Evolutionary conservation across 2,329 filamentous ascomycete genomes (phyloP).

Genomic region (Pseudocercospora eumusae): DNA sequence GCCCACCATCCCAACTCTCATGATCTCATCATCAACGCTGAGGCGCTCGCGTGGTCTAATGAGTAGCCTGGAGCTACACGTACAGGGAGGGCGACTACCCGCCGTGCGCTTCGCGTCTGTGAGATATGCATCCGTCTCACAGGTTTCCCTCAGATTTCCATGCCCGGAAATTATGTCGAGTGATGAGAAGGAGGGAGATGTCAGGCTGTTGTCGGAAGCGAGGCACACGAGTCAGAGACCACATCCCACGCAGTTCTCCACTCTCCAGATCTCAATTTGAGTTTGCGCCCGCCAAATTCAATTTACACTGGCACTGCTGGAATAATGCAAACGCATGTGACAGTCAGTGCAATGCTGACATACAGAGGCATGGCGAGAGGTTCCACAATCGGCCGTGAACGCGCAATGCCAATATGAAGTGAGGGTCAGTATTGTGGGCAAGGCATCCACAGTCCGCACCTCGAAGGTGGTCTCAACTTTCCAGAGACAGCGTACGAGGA

Average conservation of each 20-base stretch:
- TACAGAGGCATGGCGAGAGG: conserved; percentile 3
- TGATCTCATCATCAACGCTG: neutral
- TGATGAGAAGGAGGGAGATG: neutral
- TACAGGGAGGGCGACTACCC: conserved; percentile 1
- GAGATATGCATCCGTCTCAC: conserved; percentile 4
- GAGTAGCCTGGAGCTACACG: neutral
- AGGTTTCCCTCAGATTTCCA: neutral
- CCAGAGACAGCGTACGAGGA: conserved; percentile 7
- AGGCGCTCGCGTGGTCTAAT: conserved; percentile 2
- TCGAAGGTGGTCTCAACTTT: neutral
- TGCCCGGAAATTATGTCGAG: neutral
- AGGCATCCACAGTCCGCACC: conserved; percentile 3
- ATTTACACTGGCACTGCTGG: conserved; percentile 4
- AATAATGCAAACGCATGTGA: conserved; percentile 8
- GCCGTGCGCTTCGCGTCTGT: conserved; percentile 1
- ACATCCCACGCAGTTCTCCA: conserved; percentile 8
- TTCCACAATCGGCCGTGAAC: conserved; percentile 1
- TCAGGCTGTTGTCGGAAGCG: neutral
- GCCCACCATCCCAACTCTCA: neutral
- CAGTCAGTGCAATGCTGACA: conserved; percentile 3
- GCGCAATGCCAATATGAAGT: neutral
- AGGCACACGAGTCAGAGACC: neutral
- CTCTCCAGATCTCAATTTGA: conserved; percentile 14
- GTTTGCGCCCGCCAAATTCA: conserved; percentile 6
- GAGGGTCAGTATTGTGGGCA: neutral